Base-by-base conservation (phyloP, 2,329 filamentous ascomycete species). In the Sclerotinia glacialis region DNA sequence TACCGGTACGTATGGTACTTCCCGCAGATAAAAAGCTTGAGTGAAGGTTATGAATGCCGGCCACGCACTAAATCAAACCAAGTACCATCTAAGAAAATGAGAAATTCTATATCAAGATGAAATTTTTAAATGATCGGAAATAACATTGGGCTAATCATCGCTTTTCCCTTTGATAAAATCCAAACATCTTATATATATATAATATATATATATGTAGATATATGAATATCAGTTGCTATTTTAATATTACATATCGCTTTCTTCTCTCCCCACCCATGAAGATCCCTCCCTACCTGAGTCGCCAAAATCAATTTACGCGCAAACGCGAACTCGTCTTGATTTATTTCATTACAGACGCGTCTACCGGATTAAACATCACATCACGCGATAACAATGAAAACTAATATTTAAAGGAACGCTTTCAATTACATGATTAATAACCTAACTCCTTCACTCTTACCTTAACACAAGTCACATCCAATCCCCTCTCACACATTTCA, bases 301-400 rank as follows among this genome's bases (percentile, higher is more conserved):
- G 21, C 14, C 31, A 40, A 28, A 63, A 54, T 37, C 50, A 64
- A 56, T 64, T 64, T 55, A 64, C 61, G 47, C 61, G 37, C 50
- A 64, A 56, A 64, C 61, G 40, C 61, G 61, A 55, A 14, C 9
- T 18, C 28, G 9, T 31, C 9, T 37, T 26, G 9, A 12, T 31
- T n/a, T n/a, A n/a, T n/a, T 55, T 31, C 26, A 3, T 34, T 50
- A 23, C n/a, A 40, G 12, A 31, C 61, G 61, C 61, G 61, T 64
- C 37, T 55, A 54, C 21, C 50, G 42, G 9, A 31, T 64, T 21
- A 31, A 14, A 21, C 21, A n/a, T 46, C 11, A 18, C 9, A 14
- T 18, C 11, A 14, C 12, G 18, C 44, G 44, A 54, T 37, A n/a
- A 14, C 52, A 21, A 42, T n/a, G 7, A 11, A 59, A 46, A 2